Evolutionary conservation across 169 alveolate species (phyloP), one percentile per base, ranked within the genome.

Genomic region (Cyclospora cayetanensis): DNA sequence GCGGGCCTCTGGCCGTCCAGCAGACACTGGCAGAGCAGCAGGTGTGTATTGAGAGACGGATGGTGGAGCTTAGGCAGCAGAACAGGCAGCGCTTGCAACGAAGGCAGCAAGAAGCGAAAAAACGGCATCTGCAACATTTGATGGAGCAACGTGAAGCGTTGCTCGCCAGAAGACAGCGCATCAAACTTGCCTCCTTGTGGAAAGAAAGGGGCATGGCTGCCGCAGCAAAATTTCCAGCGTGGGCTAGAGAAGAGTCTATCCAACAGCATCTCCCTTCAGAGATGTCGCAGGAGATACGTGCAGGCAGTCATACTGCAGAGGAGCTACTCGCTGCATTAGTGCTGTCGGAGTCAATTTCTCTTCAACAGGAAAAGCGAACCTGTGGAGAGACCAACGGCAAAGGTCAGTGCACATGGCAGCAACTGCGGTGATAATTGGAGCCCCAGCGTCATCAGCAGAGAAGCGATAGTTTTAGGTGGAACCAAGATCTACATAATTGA

Each of bases 161-260:
- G 89, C 31, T 79, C 35, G 89, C 89, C 34, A 79, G 89, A 50
- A 79, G 52, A 9, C 66, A 79, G 39, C 12, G 74, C 34, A 43
- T 79, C 20, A 25, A 31, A 60, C 89, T 79, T 12, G 89, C 89
- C 11, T 79, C 89, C 20, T 15, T 79, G 25, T 79, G 89, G 89
- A 79, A 79, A 20, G 89, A 79, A 52, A 79, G 89, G 4, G 89
- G 89, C 55, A 79, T 79, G 89, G 89, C 89, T 2, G 89, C 89
- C 4, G 89, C 89, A 34, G 89, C 89, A 50, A 79, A 52, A 72
- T 72, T 72, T 9, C 41, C 89, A 2, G 22, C 74, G 43, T 4
- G 29, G 22, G 29, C 42, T 3, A 80, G 41, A 18, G 53, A 39
- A 18, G 39, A 27, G 0, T 2, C 15, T 7, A 31, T 1, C 7